Conservation (phyloP, 805 yeast genomes). For the Candida morakotiae region DNA sequence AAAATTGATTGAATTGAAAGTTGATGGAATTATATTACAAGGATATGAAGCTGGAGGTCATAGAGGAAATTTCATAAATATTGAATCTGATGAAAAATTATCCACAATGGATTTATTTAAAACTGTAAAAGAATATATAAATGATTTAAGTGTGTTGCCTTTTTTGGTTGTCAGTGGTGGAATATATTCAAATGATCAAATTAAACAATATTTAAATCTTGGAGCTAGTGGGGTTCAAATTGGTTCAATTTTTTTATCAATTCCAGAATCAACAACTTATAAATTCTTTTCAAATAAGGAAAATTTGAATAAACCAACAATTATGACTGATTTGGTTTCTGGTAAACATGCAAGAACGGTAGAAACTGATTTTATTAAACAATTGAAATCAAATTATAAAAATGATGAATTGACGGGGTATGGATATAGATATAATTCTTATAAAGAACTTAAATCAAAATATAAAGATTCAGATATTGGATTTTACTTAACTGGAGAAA, state of each 20-base stretch:
- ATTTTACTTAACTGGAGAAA: conserved; percentile 34
- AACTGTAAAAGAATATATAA: conserved; percentile 13
- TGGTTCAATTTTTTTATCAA: conserved; percentile 47
- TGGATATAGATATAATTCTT: conserved; percentile 31
- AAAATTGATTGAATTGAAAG: conserved; percentile 22
- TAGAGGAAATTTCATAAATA: conserved; percentile 45
- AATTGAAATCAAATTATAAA: conserved; percentile 12
- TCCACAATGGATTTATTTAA: conserved; percentile 29
- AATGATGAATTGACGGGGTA: conserved; percentile 26
- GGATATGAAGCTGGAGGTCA: conserved; percentile 69
- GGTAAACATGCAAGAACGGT: conserved; percentile 38
- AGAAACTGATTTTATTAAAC: conserved; percentile 29
- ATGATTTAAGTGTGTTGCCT: background rate
- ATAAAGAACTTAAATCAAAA: conserved; percentile 12
- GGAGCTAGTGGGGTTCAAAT: conserved; percentile 56
- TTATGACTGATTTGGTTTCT: conserved; percentile 32
- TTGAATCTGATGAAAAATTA: conserved; percentile 28
- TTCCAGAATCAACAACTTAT: conserved; percentile 25
- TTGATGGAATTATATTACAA: conserved; percentile 51
- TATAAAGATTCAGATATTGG: conserved; percentile 15
- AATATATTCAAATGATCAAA: conserved; percentile 28
- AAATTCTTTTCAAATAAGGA: conserved; percentile 16
- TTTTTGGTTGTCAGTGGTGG: conserved; percentile 51
- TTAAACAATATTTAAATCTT: conserved; percentile 23
- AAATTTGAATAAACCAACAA: conserved; percentile 13